phyloP scores from a whole-genome alignment of 768 basidiomycete species.

The Mycena belliarum region DNA sequence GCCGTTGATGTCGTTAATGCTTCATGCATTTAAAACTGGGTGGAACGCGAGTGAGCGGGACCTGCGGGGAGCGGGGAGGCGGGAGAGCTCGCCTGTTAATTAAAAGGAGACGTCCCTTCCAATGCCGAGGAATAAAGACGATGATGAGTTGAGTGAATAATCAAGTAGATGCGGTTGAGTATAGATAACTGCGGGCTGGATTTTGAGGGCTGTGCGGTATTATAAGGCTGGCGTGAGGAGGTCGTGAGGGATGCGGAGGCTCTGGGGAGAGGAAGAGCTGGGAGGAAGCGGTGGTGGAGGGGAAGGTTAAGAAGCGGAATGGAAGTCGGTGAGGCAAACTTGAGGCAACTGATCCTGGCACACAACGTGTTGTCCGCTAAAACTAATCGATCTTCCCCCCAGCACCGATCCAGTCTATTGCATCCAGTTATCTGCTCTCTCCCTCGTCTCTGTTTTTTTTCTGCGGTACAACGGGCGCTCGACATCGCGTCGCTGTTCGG shows the following conservation, averaged over 20 bases:
- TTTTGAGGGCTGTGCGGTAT: constrained; percentile 37
- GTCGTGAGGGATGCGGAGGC: constrained; percentile 55
- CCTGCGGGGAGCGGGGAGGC: constrained; percentile 29
- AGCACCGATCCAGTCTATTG: background rate
- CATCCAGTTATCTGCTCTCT: background rate
- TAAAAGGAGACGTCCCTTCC: constrained; percentile 31
- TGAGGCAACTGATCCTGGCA: background rate
- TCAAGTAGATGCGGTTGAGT: constrained; percentile 21
- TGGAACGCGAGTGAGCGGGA: constrained; percentile 24
- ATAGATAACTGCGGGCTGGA: constrained; percentile 25
- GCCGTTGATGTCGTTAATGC: constrained; percentile 56
- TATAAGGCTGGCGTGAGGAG: constrained; percentile 54
- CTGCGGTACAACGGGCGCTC: no score
- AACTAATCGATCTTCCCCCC: background rate
- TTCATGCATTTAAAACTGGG: constrained; percentile 67
- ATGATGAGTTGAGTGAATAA: constrained; percentile 23
- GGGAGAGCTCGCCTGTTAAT: constrained; percentile 43
- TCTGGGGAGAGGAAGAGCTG: constrained; percentile 1
- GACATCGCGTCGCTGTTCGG: no score
- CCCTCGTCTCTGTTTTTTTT: background rate
- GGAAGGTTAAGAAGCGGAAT: constrained; percentile 15
- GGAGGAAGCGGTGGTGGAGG: constrained; percentile 21
- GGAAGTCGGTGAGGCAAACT: background rate
- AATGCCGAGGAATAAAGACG: constrained; percentile 27
- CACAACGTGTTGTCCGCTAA: constrained; percentile 12